Conservation (phyloP, 2,329 filamentous ascomycete genomes). For the Fusarium coicis region DNA sequence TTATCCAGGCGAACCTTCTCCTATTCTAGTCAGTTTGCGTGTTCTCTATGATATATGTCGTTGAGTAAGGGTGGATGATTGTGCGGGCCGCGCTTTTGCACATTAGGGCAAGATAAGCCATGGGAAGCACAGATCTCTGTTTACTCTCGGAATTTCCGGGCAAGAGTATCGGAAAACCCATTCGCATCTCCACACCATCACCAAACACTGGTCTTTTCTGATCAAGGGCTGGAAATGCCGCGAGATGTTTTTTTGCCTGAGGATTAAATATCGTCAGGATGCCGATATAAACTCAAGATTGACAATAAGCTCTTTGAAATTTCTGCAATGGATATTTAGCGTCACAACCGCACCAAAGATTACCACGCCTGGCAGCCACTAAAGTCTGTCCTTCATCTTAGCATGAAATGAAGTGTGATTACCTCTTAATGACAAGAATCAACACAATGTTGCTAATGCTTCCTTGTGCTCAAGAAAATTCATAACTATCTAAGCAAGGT, state of each 20-base stretch:
- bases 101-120: background rate
- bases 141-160: background rate
- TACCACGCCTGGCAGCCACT: no score
- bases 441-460: rapidly evolving
- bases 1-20: rapidly evolving
- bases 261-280: rapidly evolving
- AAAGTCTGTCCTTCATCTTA: rapidly evolving
- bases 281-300: rapidly evolving
- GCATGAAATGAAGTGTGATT: rapidly evolving
- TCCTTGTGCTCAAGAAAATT: no score
- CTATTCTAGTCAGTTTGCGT: no score
- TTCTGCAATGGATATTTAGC: background rate
- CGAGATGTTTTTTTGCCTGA: rapidly evolving
- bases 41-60: background rate
- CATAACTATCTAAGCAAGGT: background rate
- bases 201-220: no score
- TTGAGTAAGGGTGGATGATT: background rate
- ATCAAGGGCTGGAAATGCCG: background rate
- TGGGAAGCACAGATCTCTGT: no score
- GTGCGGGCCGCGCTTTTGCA: rapidly evolving
- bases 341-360: background rate
- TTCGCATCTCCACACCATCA: background rate
- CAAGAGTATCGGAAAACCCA: background rate
- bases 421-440: rapidly evolving
- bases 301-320: no score